Evolutionary conservation across 345 rosid species (phyloP).

Genomic region (Brassica incana): DNA sequence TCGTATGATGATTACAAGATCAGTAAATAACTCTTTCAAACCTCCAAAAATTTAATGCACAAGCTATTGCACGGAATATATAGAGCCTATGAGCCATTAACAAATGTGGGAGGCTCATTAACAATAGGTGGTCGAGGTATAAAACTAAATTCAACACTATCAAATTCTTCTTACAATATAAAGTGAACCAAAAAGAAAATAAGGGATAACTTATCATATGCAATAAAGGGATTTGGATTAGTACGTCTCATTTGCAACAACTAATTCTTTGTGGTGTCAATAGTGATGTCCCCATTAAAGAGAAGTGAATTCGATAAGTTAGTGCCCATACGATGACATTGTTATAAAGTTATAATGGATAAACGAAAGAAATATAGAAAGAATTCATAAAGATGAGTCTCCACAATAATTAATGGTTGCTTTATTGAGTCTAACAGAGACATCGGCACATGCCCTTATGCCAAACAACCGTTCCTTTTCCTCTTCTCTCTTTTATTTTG

Average conservation of each 20-base stretch:
- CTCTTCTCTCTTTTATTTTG: slow-evolving; percentile 10
- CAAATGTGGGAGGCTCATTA: background rate
- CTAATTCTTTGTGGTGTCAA: slow-evolving; percentile 9
- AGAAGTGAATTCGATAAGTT: slow-evolving; percentile 19
- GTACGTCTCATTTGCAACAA: slow-evolving; percentile 28
- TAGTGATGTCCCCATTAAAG: slow-evolving; percentile 27
- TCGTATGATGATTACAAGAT: no score
- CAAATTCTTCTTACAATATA: background rate
- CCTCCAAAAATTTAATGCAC: no score
- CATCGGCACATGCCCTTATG: slow-evolving; percentile 40
- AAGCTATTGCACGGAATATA: no score
- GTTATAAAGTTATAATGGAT: slow-evolving; percentile 31
- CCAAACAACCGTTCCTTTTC: slow-evolving; percentile 32
- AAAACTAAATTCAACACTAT: background rate
- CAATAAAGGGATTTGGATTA: background rate
- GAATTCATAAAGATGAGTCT: slow-evolving; percentile 27
- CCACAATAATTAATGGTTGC: slow-evolving; percentile 35
- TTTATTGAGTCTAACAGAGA: slow-evolving; percentile 28
- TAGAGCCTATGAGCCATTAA: no score
- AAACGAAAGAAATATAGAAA: slow-evolving; percentile 11
- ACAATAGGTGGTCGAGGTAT: background rate
- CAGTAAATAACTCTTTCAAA: no score
- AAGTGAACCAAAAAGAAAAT: background rate
- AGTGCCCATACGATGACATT: slow-evolving; percentile 37
- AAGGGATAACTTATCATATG: background rate